Conservation (phyloP, 768 basidiomycete genomes). For the Phylloporus sp. region DNA sequence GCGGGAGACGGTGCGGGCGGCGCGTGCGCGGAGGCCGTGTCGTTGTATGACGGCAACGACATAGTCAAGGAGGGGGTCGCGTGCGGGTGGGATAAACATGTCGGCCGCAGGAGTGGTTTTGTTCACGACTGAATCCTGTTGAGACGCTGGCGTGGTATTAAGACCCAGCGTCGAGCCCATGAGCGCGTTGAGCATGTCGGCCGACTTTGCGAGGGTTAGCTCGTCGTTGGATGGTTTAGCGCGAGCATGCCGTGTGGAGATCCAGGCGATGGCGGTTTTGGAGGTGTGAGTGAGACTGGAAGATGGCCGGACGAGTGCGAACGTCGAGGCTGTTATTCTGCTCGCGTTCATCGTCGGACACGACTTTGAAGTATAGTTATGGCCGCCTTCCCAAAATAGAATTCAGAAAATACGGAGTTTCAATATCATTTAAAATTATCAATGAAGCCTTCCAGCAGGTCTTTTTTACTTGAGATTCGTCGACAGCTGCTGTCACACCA, state of each 20-base stretch:
- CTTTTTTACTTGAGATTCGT: too few species aligned
- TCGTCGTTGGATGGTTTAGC: slow-evolving; percentile 19
- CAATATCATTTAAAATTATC: too few species aligned
- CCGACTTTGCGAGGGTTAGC: slow-evolving; percentile 20
- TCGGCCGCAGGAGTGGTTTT: background rate
- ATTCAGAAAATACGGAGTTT: too few species aligned
- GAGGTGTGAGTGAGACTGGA: background rate
- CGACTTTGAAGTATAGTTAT: too few species aligned
- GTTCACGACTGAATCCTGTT: background rate
- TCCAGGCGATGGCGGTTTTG: background rate
- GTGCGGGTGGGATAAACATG: slow-evolving; percentile 63
- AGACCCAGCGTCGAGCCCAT: slow-evolving; percentile 22
- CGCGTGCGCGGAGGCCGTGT: slow-evolving; percentile 61
- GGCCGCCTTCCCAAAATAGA: too few species aligned
- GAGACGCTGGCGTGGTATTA: background rate
- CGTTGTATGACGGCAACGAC: slow-evolving; percentile 57
- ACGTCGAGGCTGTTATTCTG: slow-evolving; percentile 3
- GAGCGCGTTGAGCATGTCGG: slow-evolving; percentile 22
- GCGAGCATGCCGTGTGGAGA: slow-evolving; percentile 11
- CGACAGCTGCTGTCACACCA: too few species aligned
- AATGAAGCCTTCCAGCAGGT: too few species aligned
- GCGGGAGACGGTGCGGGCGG: slow-evolving; percentile 49
- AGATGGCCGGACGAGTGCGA: background rate
- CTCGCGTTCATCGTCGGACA: slow-evolving; percentile 6
- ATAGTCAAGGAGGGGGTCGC: slow-evolving; percentile 69